Conservation (phyloP, 148 eudicot genomes). For the Rhododendron molle region DNA sequence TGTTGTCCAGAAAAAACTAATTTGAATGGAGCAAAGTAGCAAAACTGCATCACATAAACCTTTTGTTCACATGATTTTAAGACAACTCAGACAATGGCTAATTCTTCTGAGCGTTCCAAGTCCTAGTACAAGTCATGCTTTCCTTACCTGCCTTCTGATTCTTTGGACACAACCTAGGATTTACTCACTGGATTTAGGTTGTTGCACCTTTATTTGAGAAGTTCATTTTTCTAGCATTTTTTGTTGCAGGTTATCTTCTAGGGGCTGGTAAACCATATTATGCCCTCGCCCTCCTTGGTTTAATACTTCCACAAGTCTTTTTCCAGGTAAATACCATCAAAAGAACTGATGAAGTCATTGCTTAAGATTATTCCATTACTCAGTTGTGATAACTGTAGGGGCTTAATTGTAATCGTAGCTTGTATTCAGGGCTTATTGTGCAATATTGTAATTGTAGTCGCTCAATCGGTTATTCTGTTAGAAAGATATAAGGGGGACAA, state of each 20-base stretch:
- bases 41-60: not conserved
- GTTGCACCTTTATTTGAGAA: not conserved
- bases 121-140: not conserved
- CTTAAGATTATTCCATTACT: not conserved
- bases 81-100: not conserved
- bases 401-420: too few species aligned
- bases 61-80: not conserved
- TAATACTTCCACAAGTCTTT: conserved; percentile 79
- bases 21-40: not conserved
- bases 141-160: not conserved
- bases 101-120: not conserved
- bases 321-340: conserved; percentile 65
- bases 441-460: too few species aligned
- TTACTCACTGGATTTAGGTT: not conserved
- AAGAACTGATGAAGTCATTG: not conserved
- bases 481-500: too few species aligned
- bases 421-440: too few species aligned
- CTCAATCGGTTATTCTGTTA: too few species aligned
- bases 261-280: conserved; percentile 81
- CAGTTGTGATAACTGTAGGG: not conserved
- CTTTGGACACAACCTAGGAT: not conserved
- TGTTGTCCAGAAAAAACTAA: not conserved
- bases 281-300: conserved; percentile 70
- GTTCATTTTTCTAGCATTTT: not conserved
- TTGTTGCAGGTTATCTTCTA: conserved; percentile 76